A percentile compares a stretch with the other conserved stretches of the same genome.
Conservation (phyloP, 116 monocot species). For the Posidonia oceanica region DNA sequence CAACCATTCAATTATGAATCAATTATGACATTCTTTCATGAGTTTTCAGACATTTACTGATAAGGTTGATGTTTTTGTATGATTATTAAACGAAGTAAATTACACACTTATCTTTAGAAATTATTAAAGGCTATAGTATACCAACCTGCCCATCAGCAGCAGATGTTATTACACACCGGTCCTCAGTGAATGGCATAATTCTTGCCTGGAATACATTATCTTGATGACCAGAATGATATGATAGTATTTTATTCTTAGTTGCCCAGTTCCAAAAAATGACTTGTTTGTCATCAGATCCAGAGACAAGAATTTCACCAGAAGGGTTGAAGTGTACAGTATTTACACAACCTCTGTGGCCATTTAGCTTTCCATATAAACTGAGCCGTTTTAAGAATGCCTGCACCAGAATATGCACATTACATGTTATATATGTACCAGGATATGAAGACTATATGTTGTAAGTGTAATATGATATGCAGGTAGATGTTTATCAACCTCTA, state of each 20-base stretch:
- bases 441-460: neutral
- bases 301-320: conserved; percentile 50
- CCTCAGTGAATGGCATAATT: conserved; percentile 76
- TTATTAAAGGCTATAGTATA: neutral
- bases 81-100: neutral
- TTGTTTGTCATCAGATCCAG: conserved; percentile 67
- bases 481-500: neutral
- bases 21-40: neutral
- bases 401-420: neutral
- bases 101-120: neutral
- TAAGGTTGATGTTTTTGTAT: neutral
- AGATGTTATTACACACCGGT: conserved; percentile 48
- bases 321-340: conserved; percentile 62
- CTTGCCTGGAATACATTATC: conserved; percentile 67
- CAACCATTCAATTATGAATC: too few species aligned
- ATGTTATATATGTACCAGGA: neutral
- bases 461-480: neutral
- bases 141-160: conserved; percentile 79
- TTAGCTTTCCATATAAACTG: conserved; percentile 38
- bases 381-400: conserved; percentile 55
- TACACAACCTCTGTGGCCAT: conserved; percentile 60
- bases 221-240: conserved; percentile 60
- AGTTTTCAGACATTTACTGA: neutral
- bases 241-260: conserved; percentile 24
- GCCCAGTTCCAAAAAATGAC: conserved; percentile 72